These are phyloP conservation scores for Tausonia pullulans DNA, from an alignment of 1,284 basidiomycete species.

Conservation along the genomic window DNA sequence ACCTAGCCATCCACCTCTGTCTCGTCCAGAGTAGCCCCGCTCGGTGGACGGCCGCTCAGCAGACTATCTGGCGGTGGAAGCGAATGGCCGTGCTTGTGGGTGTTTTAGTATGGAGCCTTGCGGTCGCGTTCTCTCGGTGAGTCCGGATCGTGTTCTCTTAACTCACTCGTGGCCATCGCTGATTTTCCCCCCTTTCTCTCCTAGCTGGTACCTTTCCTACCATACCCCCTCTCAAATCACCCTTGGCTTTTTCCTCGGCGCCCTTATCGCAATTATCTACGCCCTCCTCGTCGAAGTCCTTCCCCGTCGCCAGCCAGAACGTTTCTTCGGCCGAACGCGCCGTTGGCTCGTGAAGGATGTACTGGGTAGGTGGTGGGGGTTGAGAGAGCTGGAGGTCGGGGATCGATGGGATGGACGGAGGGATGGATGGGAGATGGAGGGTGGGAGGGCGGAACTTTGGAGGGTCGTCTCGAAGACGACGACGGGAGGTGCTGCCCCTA, in stretches of 20 bases:
- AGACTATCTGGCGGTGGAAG: slow-evolving; percentile 7
- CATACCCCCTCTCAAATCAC: slow-evolving; percentile 10
- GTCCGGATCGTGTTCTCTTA: background rate
- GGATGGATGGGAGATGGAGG: slow-evolving; percentile 10
- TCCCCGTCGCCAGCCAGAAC: background rate
- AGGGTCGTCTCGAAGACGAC: no score
- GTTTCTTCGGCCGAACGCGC: background rate
- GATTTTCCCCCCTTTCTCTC: background rate
- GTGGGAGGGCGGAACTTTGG: background rate
- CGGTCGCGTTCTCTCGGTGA: slow-evolving; percentile 9
- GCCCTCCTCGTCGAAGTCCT: background rate
- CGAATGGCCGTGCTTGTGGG: background rate
- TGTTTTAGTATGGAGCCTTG: background rate
- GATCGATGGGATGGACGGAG: slow-evolving; percentile 8
- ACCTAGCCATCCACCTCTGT: slow-evolving; percentile 1
- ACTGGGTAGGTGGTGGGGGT: background rate
- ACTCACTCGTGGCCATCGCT: no score
- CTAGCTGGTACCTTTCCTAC: slow-evolving; percentile 11
- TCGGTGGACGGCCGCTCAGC: background rate
- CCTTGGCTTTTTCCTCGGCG: slow-evolving; percentile 11
- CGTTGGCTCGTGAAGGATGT: background rate
- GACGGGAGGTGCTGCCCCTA: no score
- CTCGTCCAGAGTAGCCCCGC: slow-evolving; percentile 6
- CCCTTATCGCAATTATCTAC: background rate
- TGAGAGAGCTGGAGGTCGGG: slow-evolving; percentile 4